Evolutionary conservation across 495 filamentous ascomycete species (phyloP), one percentile per base, ranked within the genome.

Genomic region (Aspergillus nidulans): DNA sequence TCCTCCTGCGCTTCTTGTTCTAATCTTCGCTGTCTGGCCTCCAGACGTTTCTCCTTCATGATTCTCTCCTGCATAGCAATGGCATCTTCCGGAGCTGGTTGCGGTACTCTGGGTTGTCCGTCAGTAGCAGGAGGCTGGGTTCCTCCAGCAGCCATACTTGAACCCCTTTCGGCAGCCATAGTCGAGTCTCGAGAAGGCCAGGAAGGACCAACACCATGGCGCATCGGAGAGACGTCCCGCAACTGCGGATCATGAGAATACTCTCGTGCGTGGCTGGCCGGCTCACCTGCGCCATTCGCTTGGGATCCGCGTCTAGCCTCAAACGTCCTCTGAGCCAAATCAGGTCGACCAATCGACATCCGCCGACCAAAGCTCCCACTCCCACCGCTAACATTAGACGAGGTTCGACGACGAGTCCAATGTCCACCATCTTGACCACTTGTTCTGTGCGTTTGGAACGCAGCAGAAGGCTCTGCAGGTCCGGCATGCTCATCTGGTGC

Each of bases 311-410:
- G 64, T 55, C 79, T 63, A 32, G 36, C 64, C 26, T 81, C 79
- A 52, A 77, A 70, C 21, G 69, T 62, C 60, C 75, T 66, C 46
- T 73, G 68, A n/a, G 71, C 67, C 10, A 68, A 55, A 53, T 84
- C 82, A 36, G 67, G 62, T 32, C 72, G 73, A 45, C 76, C 71
- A 56, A 81, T 73, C 7, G 83, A 86, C 69, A 77, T 77, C 18
- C 81, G 76, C 55, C 82, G 77, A 50, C 78, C 79, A 63, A 82
- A 82, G 43, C 78, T 80, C 40, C 87, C 88, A 69, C 91, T 97
- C 53, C 90, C 90, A 26, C 91, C 92, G 66, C 92, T 97, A 25
- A 96, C 88, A 63, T 91, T 96, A 1, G 92, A 96, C n/a, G 92
- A 97, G 47, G 87, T 86, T 42, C 95, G 85, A 42, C 90, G 84